Evolutionary conservation across 2,329 filamentous ascomycete species (phyloP).

Genomic region (Botrytis deweyae): DNA sequence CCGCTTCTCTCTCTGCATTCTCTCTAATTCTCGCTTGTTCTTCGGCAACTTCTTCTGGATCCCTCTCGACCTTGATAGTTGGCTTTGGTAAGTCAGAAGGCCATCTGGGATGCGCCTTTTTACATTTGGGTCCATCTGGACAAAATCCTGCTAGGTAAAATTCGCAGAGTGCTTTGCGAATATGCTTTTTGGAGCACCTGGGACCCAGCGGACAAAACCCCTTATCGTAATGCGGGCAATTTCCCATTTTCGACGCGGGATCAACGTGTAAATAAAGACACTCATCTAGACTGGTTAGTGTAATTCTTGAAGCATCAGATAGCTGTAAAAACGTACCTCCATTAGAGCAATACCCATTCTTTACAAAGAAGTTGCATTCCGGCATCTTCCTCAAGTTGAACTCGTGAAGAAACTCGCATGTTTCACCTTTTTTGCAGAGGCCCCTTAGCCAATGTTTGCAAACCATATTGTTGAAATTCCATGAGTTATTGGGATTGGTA

Average conservation of each 20-base stretch:
- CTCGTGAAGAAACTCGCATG: conserved; percentile 97
- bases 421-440: conserved; percentile 94
- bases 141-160: conserved; percentile 95
- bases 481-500: conserved; percentile 40
- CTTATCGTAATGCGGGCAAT: conserved; percentile 88
- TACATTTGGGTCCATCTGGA: conserved; percentile 76
- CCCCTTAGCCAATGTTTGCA: conserved; percentile 99
- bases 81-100: conserved; percentile 70
- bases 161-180: conserved; percentile 74
- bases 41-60: conserved; percentile 54
- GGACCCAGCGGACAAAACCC: conserved; percentile 94
- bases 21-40: conserved; percentile 57
- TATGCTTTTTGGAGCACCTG: conserved; percentile 82
- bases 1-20: conserved; percentile 52
- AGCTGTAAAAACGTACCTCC: conserved; percentile 47
- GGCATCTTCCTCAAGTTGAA: conserved; percentile 98
- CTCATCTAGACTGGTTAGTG: conserved; percentile 59
- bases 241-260: conserved; percentile 72
- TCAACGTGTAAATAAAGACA: conserved; percentile 92
- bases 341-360: conserved; percentile 93
- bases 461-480: conserved; percentile 76
- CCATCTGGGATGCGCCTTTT: conserved; percentile 80
- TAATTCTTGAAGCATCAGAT: background rate
- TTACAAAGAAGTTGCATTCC: conserved; percentile 94
- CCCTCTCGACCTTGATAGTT: conserved; percentile 64